phyloP scores from a whole-genome alignment of 495 filamentous ascomycete species.

The Penicillium egyptiacum region DNA sequence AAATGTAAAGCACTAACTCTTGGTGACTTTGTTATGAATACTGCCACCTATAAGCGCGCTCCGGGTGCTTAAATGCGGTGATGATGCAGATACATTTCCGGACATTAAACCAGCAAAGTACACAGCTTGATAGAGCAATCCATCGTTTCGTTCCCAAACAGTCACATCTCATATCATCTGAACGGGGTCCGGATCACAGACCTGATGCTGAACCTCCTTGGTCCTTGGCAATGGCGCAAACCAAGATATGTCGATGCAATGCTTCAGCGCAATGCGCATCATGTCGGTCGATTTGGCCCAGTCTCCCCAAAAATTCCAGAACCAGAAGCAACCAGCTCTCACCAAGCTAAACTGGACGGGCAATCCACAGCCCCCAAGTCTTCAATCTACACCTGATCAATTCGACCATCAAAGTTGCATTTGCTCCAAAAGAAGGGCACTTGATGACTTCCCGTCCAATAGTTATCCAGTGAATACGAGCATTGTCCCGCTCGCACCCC shows the following conservation, averaged over 20 bases:
- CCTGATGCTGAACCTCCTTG: too few species aligned
- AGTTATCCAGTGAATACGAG: slow-evolving; percentile 1
- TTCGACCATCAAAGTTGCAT: neutral
- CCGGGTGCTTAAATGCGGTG: too few species aligned
- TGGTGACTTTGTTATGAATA: too few species aligned
- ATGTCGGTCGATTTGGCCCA: too few species aligned
- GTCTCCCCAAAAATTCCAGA: too few species aligned
- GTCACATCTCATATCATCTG: neutral
- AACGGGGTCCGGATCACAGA: too few species aligned
- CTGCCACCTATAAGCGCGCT: too few species aligned
- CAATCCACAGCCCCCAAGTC: too few species aligned
- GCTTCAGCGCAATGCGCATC: neutral
- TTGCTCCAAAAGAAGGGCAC: neutral
- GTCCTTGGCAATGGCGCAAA: neutral
- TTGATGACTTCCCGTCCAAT: neutral
- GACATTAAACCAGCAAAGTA: too few species aligned
- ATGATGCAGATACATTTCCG: too few species aligned
- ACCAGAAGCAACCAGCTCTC: neutral
- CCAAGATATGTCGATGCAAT: neutral
- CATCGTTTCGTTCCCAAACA: neutral
- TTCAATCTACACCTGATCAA: neutral
- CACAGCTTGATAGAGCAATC: too few species aligned
- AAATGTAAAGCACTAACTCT: too few species aligned
- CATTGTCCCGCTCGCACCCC: neutral
- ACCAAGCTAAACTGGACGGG: neutral